Evolutionary conservation across 1,284 basidiomycete genomes (phyloP), one percentile per base, ranked within the genome.

Genomic region (Schizophyllum commune): DNA sequence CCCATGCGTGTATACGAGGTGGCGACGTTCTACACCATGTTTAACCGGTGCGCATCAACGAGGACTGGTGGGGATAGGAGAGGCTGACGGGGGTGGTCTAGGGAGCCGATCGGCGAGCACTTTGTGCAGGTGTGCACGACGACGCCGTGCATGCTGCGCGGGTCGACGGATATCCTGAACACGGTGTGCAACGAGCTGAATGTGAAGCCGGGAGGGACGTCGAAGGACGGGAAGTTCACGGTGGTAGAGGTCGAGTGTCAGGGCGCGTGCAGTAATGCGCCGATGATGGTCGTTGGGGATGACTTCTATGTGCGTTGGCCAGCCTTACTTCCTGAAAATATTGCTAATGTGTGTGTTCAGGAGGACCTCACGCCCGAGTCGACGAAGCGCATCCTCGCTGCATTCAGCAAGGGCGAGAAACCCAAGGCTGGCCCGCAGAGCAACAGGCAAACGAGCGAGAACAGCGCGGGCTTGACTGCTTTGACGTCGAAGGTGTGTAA

Each of bases 1-100:
- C 92, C 94, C 60, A 99, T 99, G 97, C 89, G 96, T 19, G 97
- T 99, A 5, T 99, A 99, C 75, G 97, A 99, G 78, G 97, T 99
- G 58, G 96, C 97, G 13, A 97, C 95, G 11, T 99, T 99, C 79
- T 99, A 99, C 77, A 99, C 96, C 67, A 98, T 99, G 96, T 98
- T 94, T 81, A 97, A 96, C 80, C 85, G 93, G 90, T 90, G 63
- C 69, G 81, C 70, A 33, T 39, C 11, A 11, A 19, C 9, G 7
- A 15, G 19, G n/a, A n/a, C n/a, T n/a, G 5, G 19, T 13, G 32
- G 39, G 1, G 2, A n/a, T 5, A 32, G 27, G 27, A 5, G 7
- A 47, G 58, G 9, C 54, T 61, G 27, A 63, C 9, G 57, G 32
- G 51, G 58, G 13, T 60, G 9, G 3, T 66, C 27, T 65, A 94